These are phyloP conservation scores for Earliella scabrosa DNA, from an alignment of 1,284 basidiomycete species.

Conservation along the genomic window DNA sequence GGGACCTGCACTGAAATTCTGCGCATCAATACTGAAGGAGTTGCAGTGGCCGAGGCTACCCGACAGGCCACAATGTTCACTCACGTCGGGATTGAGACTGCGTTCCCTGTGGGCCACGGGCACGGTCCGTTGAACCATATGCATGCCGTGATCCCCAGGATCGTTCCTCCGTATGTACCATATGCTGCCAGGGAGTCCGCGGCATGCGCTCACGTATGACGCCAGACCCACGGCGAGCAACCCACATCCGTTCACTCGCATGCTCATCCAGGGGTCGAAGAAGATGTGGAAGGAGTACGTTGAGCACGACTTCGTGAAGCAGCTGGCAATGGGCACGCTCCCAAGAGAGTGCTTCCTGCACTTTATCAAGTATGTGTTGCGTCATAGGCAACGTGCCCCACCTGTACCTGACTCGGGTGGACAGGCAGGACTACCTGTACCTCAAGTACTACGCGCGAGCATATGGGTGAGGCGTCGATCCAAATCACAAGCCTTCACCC, in stretches of 20 bases:
- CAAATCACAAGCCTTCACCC: not conserved
- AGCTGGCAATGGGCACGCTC: slow-evolving; percentile 76
- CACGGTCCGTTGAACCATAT: slow-evolving; percentile 90
- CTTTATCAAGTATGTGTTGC: slow-evolving; percentile 76
- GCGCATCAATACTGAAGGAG: not conserved
- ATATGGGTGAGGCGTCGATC: slow-evolving; percentile 54
- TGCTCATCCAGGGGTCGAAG: slow-evolving; percentile 64
- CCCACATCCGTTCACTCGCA: slow-evolving; percentile 72
- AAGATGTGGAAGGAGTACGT: slow-evolving; percentile 77
- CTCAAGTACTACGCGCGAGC: slow-evolving; percentile 81
- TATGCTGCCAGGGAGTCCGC: not conserved
- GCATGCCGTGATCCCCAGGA: slow-evolving; percentile 57
- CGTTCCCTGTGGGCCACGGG: slow-evolving; percentile 75
- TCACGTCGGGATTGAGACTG: slow-evolving; percentile 76
- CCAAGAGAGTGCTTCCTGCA: slow-evolving; percentile 73
- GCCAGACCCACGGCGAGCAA: slow-evolving; percentile 65
- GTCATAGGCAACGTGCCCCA: not conserved
- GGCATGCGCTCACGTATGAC: not conserved
- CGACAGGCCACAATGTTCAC: slow-evolving; percentile 72
- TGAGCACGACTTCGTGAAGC: slow-evolving; percentile 82
- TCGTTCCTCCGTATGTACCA: slow-evolving; percentile 61
- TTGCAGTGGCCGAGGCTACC: slow-evolving; percentile 63
- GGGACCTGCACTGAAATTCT: slow-evolving; percentile 18
- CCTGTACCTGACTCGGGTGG: not conserved
- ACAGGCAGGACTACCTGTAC: slow-evolving; percentile 79